These are phyloP conservation scores for Cercophora newfieldiana DNA, from an alignment of 495 filamentous ascomycete genomes.

Conservation along the genomic window DNA sequence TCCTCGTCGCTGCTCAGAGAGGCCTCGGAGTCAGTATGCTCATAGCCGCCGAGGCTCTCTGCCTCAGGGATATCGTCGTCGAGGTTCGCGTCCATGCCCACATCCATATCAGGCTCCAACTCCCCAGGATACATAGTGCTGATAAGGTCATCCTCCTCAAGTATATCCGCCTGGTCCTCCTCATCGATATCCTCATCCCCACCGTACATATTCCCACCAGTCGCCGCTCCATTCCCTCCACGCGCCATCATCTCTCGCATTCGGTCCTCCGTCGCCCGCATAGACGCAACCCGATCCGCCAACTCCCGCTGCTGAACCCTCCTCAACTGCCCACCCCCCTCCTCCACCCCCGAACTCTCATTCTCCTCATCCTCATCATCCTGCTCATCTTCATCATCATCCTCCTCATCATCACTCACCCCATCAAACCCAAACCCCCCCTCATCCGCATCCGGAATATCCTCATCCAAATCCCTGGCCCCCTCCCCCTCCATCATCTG, in stretches of 20 bases:
- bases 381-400: constrained; percentile 36
- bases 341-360: constrained; percentile 30
- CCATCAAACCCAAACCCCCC: constrained; percentile 48
- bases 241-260: constrained; percentile 52
- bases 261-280: constrained; percentile 43
- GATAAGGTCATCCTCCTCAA: constrained; percentile 55
- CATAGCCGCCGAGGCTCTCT: constrained; percentile 53
- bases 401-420: constrained; percentile 47
- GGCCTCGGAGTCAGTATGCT: constrained; percentile 85
- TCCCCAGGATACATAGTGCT: constrained; percentile 21
- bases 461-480: constrained; percentile 61
- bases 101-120: constrained; percentile 38
- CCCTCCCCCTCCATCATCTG: constrained; percentile 29
- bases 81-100: constrained; percentile 60
- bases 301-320: constrained; percentile 37
- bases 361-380: constrained; percentile 32
- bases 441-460: constrained; percentile 63
- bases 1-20: constrained; percentile 50
- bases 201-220: constrained; percentile 38
- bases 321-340: constrained; percentile 31
- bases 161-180: constrained; percentile 48
- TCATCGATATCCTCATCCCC: constrained; percentile 48
- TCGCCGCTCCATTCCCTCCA: constrained; percentile 22
- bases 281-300: constrained; percentile 27
- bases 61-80: constrained; percentile 70